phyloP scores from a whole-genome alignment of 2,329 filamentous ascomycete genomes.

The Paramyrothecium roridum region DNA sequence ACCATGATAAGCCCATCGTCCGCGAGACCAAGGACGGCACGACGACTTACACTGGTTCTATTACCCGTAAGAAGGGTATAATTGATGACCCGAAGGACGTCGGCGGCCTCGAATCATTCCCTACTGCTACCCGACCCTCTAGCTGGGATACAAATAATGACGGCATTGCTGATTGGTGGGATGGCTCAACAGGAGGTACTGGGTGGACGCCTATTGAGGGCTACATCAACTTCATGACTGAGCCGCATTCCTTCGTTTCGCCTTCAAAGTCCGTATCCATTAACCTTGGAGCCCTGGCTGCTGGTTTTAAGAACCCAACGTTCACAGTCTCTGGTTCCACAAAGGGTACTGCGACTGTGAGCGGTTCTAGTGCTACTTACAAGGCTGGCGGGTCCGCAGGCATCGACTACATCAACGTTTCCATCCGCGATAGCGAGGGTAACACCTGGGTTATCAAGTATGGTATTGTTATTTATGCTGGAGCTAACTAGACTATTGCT shows the following conservation, averaged over 20 bases:
- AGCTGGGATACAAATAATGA: slow-evolving; percentile 28
- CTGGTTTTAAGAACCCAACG: slow-evolving; percentile 10
- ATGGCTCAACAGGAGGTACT: slow-evolving; percentile 23
- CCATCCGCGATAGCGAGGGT: neutral
- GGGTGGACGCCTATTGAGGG: slow-evolving; percentile 28
- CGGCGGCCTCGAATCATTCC: slow-evolving; percentile 28
- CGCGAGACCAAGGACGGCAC: slow-evolving; percentile 25
- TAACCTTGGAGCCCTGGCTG: slow-evolving; percentile 18
- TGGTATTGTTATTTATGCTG: too few species aligned
- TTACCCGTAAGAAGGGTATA: slow-evolving; percentile 23
- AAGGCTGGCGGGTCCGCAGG: neutral
- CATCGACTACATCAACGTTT: neutral
- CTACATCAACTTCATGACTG: slow-evolving; percentile 30
- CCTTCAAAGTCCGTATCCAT: slow-evolving; percentile 17
- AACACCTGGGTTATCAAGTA: too few species aligned
- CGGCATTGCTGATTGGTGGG: slow-evolving; percentile 32
- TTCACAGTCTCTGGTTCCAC: slow-evolving; percentile 1
- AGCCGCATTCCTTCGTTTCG: slow-evolving; percentile 25
- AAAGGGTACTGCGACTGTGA: neutral
- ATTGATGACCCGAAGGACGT: slow-evolving; percentile 28
- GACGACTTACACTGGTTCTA: slow-evolving; percentile 24
- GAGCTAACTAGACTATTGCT: too few species aligned
- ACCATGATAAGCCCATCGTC: slow-evolving; percentile 28
- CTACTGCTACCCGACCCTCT: slow-evolving; percentile 15
- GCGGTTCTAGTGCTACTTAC: neutral